These are phyloP conservation scores for Rhododendron williamsianum DNA, from an alignment of 148 eudicot genomes.

Conservation along the genomic window DNA sequence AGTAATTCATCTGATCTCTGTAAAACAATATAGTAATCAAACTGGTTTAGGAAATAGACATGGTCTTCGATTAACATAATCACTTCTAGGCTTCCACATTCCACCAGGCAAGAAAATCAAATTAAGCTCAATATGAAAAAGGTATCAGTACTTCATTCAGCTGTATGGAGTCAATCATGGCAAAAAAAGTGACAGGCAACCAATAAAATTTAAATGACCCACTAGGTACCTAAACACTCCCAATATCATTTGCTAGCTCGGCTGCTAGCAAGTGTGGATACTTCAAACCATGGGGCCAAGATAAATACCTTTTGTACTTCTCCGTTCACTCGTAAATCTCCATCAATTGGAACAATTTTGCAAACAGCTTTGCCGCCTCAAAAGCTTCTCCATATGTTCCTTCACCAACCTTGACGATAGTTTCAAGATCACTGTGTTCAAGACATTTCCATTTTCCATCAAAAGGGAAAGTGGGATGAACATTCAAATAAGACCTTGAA, in stretches of 20 bases:
- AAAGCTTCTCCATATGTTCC: constrained; percentile 98
- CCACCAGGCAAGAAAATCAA: background rate
- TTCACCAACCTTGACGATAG: constrained; percentile 81
- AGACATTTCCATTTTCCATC: constrained; percentile 15
- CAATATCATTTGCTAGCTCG: background rate
- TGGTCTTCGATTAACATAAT: background rate
- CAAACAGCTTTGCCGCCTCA: constrained; percentile 72
- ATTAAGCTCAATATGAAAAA: background rate
- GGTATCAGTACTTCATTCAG: background rate
- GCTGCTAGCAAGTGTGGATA: background rate
- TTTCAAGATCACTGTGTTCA: constrained; percentile 50
- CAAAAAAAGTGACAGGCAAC: background rate
- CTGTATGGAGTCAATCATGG: background rate
- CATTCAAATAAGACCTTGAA: background rate
- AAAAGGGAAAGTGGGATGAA: background rate
- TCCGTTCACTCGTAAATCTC: constrained; percentile 79
- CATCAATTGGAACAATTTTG: constrained; percentile 90
- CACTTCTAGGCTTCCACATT: background rate
- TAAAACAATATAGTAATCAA: constrained; percentile 16
- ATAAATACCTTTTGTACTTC: constrained; percentile 82
- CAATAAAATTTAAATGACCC: background rate
- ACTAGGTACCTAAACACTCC: background rate
- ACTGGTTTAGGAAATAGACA: constrained; percentile 1
- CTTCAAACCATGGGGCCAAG: background rate
- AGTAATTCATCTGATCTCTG: constrained; percentile 83